Conservation (phyloP, 352 stramenopile species). For the Phytopythium vexans region DNA sequence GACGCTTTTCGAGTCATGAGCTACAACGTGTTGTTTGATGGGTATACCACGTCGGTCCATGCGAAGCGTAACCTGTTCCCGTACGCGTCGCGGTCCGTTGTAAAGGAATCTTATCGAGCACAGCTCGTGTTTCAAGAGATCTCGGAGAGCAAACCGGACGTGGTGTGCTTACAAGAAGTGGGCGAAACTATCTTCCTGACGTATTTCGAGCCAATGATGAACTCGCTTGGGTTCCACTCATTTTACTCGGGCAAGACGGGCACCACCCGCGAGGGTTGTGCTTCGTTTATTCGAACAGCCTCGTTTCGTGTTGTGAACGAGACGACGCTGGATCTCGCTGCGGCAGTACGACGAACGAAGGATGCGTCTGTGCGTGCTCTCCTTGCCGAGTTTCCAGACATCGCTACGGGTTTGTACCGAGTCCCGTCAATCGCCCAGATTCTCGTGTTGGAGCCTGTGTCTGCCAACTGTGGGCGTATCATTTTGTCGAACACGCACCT, state of each 20-base stretch:
- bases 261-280: slow-evolving; percentile 66
- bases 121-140: slow-evolving; percentile 78
- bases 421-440: slow-evolving; percentile 71
- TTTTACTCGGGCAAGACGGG: slow-evolving; percentile 70
- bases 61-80: slow-evolving; percentile 58
- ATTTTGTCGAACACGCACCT: slow-evolving; percentile 74
- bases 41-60: slow-evolving; percentile 60
- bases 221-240: slow-evolving; percentile 38
- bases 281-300: slow-evolving; percentile 38
- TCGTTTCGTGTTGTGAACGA: slow-evolving; percentile 50
- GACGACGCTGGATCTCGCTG: slow-evolving; percentile 35
- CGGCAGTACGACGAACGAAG: slow-evolving; percentile 24
- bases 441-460: slow-evolving; percentile 33
- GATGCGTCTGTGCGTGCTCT: slow-evolving; percentile 32
- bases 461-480: slow-evolving; percentile 17
- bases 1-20: slow-evolving; percentile 71
- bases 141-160: slow-evolving; percentile 48
- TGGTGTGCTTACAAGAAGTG: slow-evolving; percentile 79
- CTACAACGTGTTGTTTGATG: slow-evolving; percentile 79
- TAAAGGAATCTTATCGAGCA: slow-evolving; percentile 68
- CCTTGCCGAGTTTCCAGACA: slow-evolving; percentile 52
- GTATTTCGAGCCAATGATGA: slow-evolving; percentile 63
- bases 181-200: slow-evolving; percentile 42
- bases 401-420: slow-evolving; percentile 38
- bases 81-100: slow-evolving; percentile 37